Evolutionary conservation across 345 rosid genomes (phyloP).

Genomic region (Syzygium grande): DNA sequence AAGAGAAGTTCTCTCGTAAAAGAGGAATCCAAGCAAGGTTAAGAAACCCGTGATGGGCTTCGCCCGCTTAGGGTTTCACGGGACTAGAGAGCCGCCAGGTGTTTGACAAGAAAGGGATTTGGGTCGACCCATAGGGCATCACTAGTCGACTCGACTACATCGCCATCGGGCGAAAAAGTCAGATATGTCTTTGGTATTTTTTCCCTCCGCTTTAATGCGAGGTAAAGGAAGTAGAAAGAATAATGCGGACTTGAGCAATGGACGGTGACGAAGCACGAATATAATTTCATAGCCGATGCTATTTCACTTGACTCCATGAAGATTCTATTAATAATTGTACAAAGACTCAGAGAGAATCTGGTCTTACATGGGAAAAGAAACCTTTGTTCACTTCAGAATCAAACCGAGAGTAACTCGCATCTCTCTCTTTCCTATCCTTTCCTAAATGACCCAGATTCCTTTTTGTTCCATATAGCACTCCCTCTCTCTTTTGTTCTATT

Average conservation of each 20-base stretch:
- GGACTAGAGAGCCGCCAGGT: background rate
- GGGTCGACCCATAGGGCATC: background rate
- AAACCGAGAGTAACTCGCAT: rapidly evolving
- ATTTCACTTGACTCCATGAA: background rate
- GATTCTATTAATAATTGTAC: background rate
- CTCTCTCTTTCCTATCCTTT: background rate
- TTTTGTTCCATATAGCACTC: background rate
- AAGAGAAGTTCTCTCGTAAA: rapidly evolving
- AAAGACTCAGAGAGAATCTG: background rate
- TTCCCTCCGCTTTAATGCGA: rapidly evolving
- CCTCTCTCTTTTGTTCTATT: background rate
- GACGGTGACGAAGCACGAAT: background rate
- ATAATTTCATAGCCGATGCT: background rate
- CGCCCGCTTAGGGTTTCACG: background rate
- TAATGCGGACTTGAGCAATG: background rate
- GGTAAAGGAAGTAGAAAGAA: background rate
- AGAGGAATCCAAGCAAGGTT: background rate
- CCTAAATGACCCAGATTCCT: background rate
- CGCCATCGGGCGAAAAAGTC: background rate
- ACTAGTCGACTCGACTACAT: background rate
- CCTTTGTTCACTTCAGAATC: background rate
- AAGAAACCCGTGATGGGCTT: background rate
- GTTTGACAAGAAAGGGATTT: background rate
- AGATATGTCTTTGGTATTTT: background rate
- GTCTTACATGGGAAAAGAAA: background rate